Conservation (phyloP, 75 land plant genomes). For the Adiantum capillusveneris region DNA sequence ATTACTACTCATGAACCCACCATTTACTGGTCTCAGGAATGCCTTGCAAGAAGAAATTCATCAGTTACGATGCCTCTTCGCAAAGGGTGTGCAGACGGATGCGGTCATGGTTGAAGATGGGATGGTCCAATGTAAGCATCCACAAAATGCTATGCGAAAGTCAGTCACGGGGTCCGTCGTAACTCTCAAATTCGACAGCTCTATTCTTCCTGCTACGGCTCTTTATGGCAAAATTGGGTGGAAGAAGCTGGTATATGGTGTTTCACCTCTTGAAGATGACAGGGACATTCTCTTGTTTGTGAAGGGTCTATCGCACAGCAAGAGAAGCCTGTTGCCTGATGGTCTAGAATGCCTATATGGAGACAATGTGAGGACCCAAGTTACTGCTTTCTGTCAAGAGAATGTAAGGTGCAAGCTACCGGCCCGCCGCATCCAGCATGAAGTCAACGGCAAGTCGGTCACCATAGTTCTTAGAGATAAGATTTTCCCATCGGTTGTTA, state of each 20-base stretch:
- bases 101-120: not conserved
- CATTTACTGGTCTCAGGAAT: not conserved
- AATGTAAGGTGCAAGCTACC: constrained; percentile 62
- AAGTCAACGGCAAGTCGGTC: constrained; percentile 16
- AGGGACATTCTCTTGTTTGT: constrained; percentile 8
- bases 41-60: not conserved
- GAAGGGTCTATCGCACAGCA: constrained; percentile 5
- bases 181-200: not conserved
- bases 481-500: constrained; percentile 35
- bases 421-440: constrained; percentile 9
- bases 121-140: not conserved
- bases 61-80: not conserved
- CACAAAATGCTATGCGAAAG: not conserved
- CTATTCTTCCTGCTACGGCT: not conserved
- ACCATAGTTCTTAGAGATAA: constrained; percentile 30
- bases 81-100: not conserved
- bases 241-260: constrained; percentile 9
- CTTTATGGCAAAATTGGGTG: constrained; percentile 5
- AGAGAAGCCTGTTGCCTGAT: not conserved
- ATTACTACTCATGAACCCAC: not conserved
- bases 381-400: constrained; percentile 50
- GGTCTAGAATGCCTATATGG: constrained; percentile 7
- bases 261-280: not conserved
- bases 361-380: constrained; percentile 18
- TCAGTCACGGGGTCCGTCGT: not conserved